phyloP scores from a whole-genome alignment of 2,329 filamentous ascomycete genomes.

The Aspergillus versicolor region DNA sequence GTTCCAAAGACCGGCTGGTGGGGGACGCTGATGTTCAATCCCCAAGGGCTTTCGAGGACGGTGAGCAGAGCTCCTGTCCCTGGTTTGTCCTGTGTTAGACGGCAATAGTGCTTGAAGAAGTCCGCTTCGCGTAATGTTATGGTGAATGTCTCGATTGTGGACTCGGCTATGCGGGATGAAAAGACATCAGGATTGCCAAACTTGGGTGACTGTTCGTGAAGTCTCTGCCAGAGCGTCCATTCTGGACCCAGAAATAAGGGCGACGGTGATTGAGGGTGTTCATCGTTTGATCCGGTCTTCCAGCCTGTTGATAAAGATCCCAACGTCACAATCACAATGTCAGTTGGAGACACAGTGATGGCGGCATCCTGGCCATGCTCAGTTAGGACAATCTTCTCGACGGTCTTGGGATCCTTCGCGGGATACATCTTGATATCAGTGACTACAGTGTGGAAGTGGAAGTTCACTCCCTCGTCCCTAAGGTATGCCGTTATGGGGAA shows the following conservation, averaged over 20 bases:
- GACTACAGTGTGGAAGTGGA: slow-evolving; percentile 21
- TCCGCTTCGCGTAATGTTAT: slow-evolving; percentile 33
- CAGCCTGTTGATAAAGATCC: slow-evolving; percentile 14
- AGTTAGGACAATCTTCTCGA: slow-evolving; percentile 25
- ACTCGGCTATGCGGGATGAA: slow-evolving; percentile 24
- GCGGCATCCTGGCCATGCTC: slow-evolving; percentile 20
- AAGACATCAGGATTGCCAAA: slow-evolving; percentile 1
- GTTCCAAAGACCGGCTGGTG: slow-evolving; percentile 41
- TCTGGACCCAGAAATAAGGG: too few relatives aligned
- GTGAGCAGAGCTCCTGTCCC: slow-evolving; percentile 33
- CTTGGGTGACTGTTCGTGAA: neutral
- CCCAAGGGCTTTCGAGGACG: slow-evolving; percentile 39
- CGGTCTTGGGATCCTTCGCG: slow-evolving; percentile 22
- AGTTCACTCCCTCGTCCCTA: slow-evolving; percentile 22
- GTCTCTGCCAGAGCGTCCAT: slow-evolving; percentile 30
- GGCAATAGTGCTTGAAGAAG: slow-evolving; percentile 23
- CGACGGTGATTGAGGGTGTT: too few relatives aligned
- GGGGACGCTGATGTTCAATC: slow-evolving; percentile 40
- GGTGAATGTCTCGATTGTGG: slow-evolving; percentile 40
- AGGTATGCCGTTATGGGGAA: slow-evolving; percentile 21
- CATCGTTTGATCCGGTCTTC: too few relatives aligned
- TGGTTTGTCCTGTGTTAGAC: slow-evolving; percentile 31
- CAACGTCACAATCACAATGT: slow-evolving; percentile 39
- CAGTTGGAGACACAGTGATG: slow-evolving; percentile 26
- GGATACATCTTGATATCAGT: slow-evolving; percentile 20